phyloP scores from a whole-genome alignment of 2,329 filamentous ascomycete species.

The Trichoderma arundinaceum region DNA sequence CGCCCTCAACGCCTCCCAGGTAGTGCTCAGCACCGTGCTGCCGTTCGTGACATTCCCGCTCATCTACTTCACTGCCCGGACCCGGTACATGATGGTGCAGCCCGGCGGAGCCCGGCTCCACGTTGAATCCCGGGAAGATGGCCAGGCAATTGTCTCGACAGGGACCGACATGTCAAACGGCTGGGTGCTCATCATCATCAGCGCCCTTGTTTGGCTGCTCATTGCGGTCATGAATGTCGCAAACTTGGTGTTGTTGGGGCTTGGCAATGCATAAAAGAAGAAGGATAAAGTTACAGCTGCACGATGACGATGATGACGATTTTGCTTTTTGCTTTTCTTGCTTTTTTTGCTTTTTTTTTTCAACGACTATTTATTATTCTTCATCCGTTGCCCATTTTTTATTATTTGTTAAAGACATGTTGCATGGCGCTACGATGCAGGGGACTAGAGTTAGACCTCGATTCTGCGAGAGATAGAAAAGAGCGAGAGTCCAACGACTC shows the following conservation, averaged over 20 bases:
- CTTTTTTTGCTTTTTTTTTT: neutral
- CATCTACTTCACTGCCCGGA: constrained; percentile 82
- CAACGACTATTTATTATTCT: no score
- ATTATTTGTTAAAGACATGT: neutral
- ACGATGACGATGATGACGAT: neutral
- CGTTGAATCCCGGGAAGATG: constrained; percentile 36
- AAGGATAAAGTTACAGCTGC: neutral
- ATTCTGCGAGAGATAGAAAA: neutral
- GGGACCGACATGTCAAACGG: constrained; percentile 72
- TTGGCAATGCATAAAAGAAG: constrained; percentile 34
- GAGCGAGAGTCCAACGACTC: neutral
- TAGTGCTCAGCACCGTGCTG: constrained; percentile 76
- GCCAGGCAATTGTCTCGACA: neutral
- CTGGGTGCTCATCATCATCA: constrained; percentile 64
- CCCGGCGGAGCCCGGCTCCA: constrained; percentile 50
- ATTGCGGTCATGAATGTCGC: constrained; percentile 83
- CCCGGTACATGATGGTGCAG: constrained; percentile 77
- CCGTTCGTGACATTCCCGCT: constrained; percentile 84
- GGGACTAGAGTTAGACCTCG: constrained; percentile 5
- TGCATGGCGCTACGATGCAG: constrained; percentile 11
- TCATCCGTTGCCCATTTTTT: no score
- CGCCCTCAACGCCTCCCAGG: constrained; percentile 77
- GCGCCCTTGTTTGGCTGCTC: constrained; percentile 70
- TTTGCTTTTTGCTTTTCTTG: neutral
- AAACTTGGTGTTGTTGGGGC: constrained; percentile 68